Base-by-base conservation (phyloP, 352 stramenopile genomes). In the Pythium brassicae region DNA sequence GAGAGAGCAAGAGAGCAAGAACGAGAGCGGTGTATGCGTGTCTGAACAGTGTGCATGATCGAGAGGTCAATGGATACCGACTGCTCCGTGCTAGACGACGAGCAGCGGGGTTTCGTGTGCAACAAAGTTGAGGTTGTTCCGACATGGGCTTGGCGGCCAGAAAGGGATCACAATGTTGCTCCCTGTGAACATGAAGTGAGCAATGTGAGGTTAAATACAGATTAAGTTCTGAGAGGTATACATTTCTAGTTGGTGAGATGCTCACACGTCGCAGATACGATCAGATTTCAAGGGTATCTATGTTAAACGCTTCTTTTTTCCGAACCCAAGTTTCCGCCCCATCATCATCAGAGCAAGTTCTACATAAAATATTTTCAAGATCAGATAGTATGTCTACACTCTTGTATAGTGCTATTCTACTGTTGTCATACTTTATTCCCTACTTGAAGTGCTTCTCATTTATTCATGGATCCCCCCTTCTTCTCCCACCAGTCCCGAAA, bases 401-500 rank as follows among this genome's bases (percentile, higher is more conserved):
- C 3, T 22, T 20, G 25, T 17, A 29, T 29, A 44, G 6, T 22
- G 2, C 0, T 27, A 20, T 0, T 40, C 35, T 11, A 40, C 19
- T 14, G 15, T 45, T 20, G 17, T 4, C 19, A 12, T 2, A 5
- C 2, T n/a, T 8, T 2, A 22, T 27, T 32, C 49, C 4, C 17
- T 23, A 0, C 14, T 32, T 34, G 32, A 32, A 15, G 12, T 34
- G 19, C 11, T 17, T n/a, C 12, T 15, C 11, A 10, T 29, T 17
- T 17, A 17, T 22, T 15, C 27, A n/a, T 53, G 48, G 40, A 53
- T 55, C 49, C 49, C 44, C 44, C 25, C 35, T 55, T 25, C 35
- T 27, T 43, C 42, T 15, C 12, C 2, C 19, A 45, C 6, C 7
- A 22, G n/a, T 29, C 6, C 44, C 14, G 6, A 8, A 50, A 17